Percentiles rank a stretch among this genome's conserved stretches.
Evolutionary conservation across 768 basidiomycete species (phyloP).

Genomic region (Hericium rajendrae): DNA sequence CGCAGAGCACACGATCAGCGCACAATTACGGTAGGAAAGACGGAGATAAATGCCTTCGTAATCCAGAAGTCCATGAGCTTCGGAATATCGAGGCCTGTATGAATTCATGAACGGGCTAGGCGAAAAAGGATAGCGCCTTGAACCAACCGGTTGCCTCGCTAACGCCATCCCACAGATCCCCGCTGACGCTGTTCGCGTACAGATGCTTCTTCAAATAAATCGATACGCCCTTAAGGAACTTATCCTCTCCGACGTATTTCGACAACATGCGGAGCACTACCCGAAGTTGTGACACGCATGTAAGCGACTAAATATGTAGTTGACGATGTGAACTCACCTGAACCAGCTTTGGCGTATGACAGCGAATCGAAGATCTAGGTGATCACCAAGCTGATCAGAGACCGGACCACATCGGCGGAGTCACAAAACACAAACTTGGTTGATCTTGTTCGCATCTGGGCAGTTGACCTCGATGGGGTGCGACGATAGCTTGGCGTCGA

Average conservation of each 20-base stretch:
- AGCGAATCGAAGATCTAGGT: constrained; percentile 79
- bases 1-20: background rate
- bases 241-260: constrained; percentile 80
- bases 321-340: constrained; percentile 33
- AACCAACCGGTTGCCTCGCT: constrained; percentile 50
- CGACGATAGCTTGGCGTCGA: constrained; percentile 81
- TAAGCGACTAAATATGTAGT: background rate
- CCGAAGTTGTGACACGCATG: background rate
- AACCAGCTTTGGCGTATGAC: constrained; percentile 79
- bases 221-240: constrained; percentile 81
- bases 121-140: background rate
- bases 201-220: constrained; percentile 85
- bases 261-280: constrained; percentile 88
- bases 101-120: background rate
- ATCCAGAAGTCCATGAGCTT: constrained; percentile 91
- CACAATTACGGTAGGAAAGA: background rate
- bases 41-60: constrained; percentile 42
- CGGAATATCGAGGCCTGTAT: constrained; percentile 55
- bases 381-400: background rate
- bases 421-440: constrained; percentile 37
- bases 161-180: constrained; percentile 85
- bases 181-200: constrained; percentile 77
- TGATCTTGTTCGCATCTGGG: constrained; percentile 78
- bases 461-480: constrained; percentile 92
- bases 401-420: background rate